A percentile compares a stretch with the other conserved stretches of the same genome.
These are phyloP conservation scores for Ustilago trichophora DNA, from an alignment of 1,284 basidiomycete species.

Conservation along the genomic window DNA sequence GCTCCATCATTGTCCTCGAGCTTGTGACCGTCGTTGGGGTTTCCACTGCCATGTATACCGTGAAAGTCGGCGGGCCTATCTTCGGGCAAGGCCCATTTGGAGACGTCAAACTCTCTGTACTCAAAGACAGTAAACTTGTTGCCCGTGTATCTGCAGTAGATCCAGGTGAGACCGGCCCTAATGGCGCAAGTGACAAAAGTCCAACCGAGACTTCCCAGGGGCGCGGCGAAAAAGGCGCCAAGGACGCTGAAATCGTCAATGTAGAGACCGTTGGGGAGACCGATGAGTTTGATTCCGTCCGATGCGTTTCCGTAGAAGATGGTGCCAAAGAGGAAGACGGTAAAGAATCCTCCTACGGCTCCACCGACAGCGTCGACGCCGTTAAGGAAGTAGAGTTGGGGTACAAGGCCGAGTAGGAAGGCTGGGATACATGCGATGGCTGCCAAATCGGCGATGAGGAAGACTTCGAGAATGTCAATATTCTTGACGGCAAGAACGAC, in stretches of 20 bases:
- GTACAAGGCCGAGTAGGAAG: constrained; percentile 61
- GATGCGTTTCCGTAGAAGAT: constrained; percentile 59
- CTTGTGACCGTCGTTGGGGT: constrained; percentile 53
- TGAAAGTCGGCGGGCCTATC: constrained; percentile 53
- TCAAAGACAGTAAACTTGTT: constrained; percentile 48
- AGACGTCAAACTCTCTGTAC: constrained; percentile 42
- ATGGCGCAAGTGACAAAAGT: constrained; percentile 53
- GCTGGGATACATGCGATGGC: constrained; percentile 63
- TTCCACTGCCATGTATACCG: constrained; percentile 47
- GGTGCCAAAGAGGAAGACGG: constrained; percentile 64
- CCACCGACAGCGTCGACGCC: constrained; percentile 64
- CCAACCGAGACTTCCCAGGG: constrained; percentile 60
- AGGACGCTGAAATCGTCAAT: constrained; percentile 62
- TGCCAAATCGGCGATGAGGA: constrained; percentile 64
- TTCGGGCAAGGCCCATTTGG: constrained; percentile 52
- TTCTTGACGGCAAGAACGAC: constrained; percentile 63
- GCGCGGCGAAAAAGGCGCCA: constrained; percentile 65
- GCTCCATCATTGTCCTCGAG: constrained; percentile 21
- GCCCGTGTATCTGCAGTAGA: constrained; percentile 41
- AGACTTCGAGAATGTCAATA: constrained; percentile 66
- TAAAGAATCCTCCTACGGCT: constrained; percentile 65
- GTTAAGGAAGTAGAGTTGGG: constrained; percentile 59
- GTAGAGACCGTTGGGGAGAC: constrained; percentile 63
- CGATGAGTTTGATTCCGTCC: constrained; percentile 55
- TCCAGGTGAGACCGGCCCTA: constrained; percentile 34